phyloP scores from a whole-genome alignment of 306 rosid species.

The Ziziphus jujuba region DNA sequence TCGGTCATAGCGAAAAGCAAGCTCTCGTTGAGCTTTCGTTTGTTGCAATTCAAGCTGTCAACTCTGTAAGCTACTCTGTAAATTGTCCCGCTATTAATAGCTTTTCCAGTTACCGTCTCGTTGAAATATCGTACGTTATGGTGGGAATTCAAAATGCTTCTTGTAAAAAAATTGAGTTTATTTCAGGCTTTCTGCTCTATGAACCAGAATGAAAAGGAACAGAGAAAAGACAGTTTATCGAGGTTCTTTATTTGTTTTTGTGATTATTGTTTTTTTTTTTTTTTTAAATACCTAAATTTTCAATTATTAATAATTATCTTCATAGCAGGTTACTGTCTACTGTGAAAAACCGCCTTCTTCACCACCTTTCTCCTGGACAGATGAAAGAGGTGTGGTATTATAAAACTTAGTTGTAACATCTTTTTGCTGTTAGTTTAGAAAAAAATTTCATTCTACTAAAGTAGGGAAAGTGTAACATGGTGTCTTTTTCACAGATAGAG shows the following conservation, averaged over 20 bases:
- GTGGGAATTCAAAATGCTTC: background rate
- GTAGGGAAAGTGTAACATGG: constrained; percentile 10
- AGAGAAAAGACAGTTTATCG: constrained; percentile 37
- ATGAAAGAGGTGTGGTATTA: constrained; percentile 64
- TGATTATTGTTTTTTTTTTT: background rate
- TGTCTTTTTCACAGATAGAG: constrained; percentile 55
- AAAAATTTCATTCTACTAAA: background rate
- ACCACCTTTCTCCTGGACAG: constrained; percentile 49
- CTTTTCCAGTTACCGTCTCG: background rate
- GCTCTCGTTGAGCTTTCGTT: constrained; percentile 43
- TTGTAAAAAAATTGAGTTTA: constrained; percentile 9
- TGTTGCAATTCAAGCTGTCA: constrained; percentile 45
- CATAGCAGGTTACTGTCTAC: constrained; percentile 64
- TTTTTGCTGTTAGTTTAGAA: constrained; percentile 8
- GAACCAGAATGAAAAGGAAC: constrained; percentile 49
- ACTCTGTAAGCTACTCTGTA: constrained; percentile 57
- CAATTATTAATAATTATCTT: constrained; percentile 27
- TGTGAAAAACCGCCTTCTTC: constrained; percentile 43
- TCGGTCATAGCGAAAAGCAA: constrained; percentile 43
- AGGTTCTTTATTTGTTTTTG: constrained; percentile 44
- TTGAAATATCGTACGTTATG: too few species aligned
- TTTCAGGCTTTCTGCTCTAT: constrained; percentile 66
- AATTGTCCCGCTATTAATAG: background rate
- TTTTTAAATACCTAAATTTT: constrained; percentile 8
- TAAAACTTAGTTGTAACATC: constrained; percentile 4